Conservation (phyloP, 139 green algal species). For the Dunaliella primolecta region DNA sequence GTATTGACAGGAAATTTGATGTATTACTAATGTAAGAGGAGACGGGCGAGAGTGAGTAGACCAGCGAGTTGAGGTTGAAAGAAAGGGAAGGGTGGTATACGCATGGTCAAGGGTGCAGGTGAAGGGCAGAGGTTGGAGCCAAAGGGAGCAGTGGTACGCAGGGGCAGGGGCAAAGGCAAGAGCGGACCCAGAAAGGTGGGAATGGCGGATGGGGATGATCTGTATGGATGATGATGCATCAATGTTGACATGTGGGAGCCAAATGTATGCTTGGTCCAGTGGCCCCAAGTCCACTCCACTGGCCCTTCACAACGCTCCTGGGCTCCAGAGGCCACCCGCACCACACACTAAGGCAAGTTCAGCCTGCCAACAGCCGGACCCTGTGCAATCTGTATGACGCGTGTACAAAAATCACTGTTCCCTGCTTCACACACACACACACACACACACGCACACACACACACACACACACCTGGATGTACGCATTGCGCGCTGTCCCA, state of each 20-base stretch:
- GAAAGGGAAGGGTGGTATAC: background rate
- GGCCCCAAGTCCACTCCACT: too few species aligned
- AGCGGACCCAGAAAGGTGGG: too few species aligned
- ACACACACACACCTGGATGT: slow-evolving; percentile 4
- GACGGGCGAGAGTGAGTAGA: background rate
- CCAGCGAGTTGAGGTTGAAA: background rate
- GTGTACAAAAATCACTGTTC: background rate
- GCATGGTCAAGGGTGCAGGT: background rate
- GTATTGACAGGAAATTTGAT: too few species aligned
- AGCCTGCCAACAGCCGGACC: too few species aligned
- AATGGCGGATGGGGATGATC: too few species aligned
- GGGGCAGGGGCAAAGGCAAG: background rate
- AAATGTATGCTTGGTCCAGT: too few species aligned
- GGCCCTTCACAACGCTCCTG: background rate
- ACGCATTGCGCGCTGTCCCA: background rate
- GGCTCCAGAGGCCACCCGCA: background rate
- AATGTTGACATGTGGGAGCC: too few species aligned
- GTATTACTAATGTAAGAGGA: background rate
- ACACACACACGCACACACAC: background rate
- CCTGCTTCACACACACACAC: background rate
- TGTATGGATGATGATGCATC: too few species aligned
- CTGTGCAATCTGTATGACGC: background rate
- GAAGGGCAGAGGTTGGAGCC: too few species aligned
- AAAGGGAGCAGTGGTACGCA: too few species aligned
- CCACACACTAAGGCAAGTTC: background rate